phyloP scores from a whole-genome alignment of 2,329 filamentous ascomycete genomes.

The Fusarium sp. region DNA sequence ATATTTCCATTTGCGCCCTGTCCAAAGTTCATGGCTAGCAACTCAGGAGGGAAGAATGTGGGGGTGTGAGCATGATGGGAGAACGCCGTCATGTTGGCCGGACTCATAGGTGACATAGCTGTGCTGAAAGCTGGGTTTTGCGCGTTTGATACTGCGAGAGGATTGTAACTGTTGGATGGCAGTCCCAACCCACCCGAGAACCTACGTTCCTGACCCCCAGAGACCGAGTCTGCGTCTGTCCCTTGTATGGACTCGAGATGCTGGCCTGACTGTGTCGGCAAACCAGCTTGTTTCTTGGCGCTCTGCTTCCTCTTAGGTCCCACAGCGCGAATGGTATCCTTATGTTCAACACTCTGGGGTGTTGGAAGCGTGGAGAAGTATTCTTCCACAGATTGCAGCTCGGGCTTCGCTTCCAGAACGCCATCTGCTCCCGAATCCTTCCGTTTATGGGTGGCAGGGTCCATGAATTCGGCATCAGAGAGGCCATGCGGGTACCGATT shows the following conservation, averaged over 20 bases:
- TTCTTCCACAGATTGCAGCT: conserved; percentile 93
- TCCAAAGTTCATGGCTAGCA: conserved; percentile 61
- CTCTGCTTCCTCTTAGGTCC: conserved; percentile 48
- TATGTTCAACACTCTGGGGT: conserved; percentile 56
- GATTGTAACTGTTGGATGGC: conserved; percentile 55
- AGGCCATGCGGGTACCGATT: conserved; percentile 93
- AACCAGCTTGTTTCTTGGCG: conserved; percentile 46
- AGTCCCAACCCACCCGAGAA: conserved; percentile 53
- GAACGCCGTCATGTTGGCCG: conserved; percentile 53
- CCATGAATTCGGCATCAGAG: conserved; percentile 82
- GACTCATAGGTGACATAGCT: conserved; percentile 61
- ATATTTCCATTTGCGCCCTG: conserved; percentile 62
- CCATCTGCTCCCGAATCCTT: conserved; percentile 86
- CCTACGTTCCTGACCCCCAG: conserved; percentile 44
- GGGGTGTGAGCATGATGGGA: conserved; percentile 49
- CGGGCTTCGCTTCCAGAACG: conserved; percentile 85
- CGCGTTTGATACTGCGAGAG: conserved; percentile 52
- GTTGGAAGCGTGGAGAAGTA: conserved; percentile 84
- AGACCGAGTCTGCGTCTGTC: conserved; percentile 21
- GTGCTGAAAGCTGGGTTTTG: conserved; percentile 55
- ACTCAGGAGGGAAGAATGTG: conserved; percentile 59
- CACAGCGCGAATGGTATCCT: conserved; percentile 34
- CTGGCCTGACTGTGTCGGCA: conserved; percentile 18
- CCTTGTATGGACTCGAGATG: conserved; percentile 34
- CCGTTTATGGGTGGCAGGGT: conserved; percentile 71